These are phyloP conservation scores for Boletus semigastroideus DNA, from an alignment of 1,284 basidiomycete genomes.

Conservation along the genomic window DNA sequence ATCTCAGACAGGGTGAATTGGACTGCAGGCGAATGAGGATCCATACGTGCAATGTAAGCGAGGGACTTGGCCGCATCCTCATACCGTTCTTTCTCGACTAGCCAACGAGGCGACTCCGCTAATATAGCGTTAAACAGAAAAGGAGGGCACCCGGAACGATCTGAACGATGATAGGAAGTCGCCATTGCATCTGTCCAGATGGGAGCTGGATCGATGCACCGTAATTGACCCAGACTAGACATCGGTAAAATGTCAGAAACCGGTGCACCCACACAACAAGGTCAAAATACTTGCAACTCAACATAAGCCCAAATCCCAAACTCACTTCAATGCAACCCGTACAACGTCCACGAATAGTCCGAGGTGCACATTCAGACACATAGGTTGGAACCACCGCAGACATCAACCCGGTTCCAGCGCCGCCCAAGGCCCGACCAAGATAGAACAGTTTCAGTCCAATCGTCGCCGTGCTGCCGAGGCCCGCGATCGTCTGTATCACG, in stretches of 20 bases:
- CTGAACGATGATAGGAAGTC: slow-evolving; percentile 55
- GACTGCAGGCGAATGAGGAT: slow-evolving; percentile 42
- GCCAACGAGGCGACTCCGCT: slow-evolving; percentile 63
- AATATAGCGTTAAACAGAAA: slow-evolving; percentile 46
- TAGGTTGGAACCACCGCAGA: slow-evolving; percentile 57
- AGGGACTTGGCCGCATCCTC: slow-evolving; percentile 52
- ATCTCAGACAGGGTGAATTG: slow-evolving; percentile 51
- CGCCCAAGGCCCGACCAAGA: slow-evolving; percentile 48
- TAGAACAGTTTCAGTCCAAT: slow-evolving; percentile 44
- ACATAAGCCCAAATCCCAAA: slow-evolving; percentile 50
- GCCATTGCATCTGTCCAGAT: slow-evolving; percentile 47
- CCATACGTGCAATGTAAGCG: slow-evolving; percentile 45
- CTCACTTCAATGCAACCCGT: slow-evolving; percentile 57
- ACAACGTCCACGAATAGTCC: slow-evolving; percentile 55
- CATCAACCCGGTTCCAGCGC: slow-evolving; percentile 51
- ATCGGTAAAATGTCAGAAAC: slow-evolving; percentile 7
- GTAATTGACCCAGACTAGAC: slow-evolving; percentile 51
- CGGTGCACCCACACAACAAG: background rate
- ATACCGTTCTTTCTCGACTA: slow-evolving; percentile 53
- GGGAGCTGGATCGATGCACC: slow-evolving; percentile 38
- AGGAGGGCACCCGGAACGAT: slow-evolving; percentile 52
- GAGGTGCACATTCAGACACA: slow-evolving; percentile 57
- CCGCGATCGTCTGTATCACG: slow-evolving; percentile 49
- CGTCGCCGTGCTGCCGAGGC: slow-evolving; percentile 39
- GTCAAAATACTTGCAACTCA: slow-evolving; percentile 42